phyloP scores from a whole-genome alignment of 176 grass and related monocot genomes.

The Musa itinerans region DNA sequence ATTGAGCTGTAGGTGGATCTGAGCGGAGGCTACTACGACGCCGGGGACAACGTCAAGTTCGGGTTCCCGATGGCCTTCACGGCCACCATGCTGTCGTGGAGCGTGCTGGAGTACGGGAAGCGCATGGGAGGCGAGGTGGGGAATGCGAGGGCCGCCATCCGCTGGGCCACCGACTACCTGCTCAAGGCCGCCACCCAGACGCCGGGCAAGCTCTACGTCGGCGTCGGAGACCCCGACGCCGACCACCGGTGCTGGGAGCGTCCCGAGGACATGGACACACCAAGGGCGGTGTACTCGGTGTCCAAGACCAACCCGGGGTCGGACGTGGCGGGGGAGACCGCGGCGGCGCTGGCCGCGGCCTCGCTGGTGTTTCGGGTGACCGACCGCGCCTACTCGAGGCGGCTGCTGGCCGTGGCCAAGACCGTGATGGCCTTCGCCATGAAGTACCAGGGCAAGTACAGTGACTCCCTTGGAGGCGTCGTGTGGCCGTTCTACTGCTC shows the following conservation, averaged over 20 bases:
- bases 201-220: conserved; percentile 55
- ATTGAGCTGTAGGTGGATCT: conserved; percentile 48
- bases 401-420: conserved; percentile 36
- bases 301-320: conserved; percentile 50
- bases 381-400: conserved; percentile 30
- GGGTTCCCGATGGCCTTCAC: conserved; percentile 85
- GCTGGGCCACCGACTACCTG: conserved; percentile 82
- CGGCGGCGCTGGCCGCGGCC: conserved; percentile 65
- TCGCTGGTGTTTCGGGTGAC: conserved; percentile 26
- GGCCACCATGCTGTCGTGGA: conserved; percentile 65
- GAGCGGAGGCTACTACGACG: conserved; percentile 82
- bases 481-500: conserved; percentile 59
- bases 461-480: conserved; percentile 35
- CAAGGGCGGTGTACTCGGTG: conserved; percentile 51
- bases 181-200: conserved; percentile 50
- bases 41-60: conserved; percentile 87
- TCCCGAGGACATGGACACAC: conserved; percentile 86
- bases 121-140: conserved; percentile 24
- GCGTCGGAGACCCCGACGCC: conserved; percentile 64
- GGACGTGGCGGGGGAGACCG: conserved; percentile 67
- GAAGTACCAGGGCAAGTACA: conserved; percentile 49
- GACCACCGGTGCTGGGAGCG: conserved; percentile 84
- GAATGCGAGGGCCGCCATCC: conserved; percentile 40
- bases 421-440: conserved; percentile 46
- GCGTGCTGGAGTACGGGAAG: conserved; percentile 55